Base-by-base conservation (phyloP, 2,329 filamentous ascomycete species). In the Alternaria brassicae region DNA sequence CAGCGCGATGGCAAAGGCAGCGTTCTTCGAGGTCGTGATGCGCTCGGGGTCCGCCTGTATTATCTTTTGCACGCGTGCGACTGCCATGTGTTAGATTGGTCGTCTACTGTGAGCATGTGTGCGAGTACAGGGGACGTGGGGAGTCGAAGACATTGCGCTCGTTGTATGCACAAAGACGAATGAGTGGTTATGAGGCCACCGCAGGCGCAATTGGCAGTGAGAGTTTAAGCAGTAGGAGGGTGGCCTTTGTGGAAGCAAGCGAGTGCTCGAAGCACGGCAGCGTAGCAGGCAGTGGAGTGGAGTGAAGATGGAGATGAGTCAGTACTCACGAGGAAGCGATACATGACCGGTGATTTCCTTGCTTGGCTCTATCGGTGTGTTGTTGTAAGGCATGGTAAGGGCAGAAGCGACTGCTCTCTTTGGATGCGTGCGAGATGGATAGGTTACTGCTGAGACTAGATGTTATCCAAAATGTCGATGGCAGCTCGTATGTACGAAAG, bases 1-100 rank as follows among this genome's bases (percentile, higher is more conserved):
- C 60, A 97, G 85, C 1, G 94, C 93, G 71, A 98, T 96, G 57
- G 94, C 89, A 77, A 98, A 98, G 19, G 93, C 91, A 53, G 94
- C 94, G 73, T 96, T 96, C 78, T 93, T 96, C 45, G 93, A 96
- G 78, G 91, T 87, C 63, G 83, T 84, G 62, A 97, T 91, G 63
- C 97, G 94, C 41, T 91, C 88, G 0, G 72, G 72, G 78, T 99
- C 95, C 58, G 92, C 86, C 48, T 88, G 86, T 61, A 99, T 92
- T 75, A 99, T 97, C 81, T 96, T 97, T 81, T 97, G 97, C 59
- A 99, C 92, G 71, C 95, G 88, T 17, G 95, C 91, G 56, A 98
- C 95, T 98, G 17, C 10, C 3, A 25, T 19, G 10, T 32, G 53
- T 60, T 52, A 61, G 53, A 25, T 9, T 40, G 15, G 9, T 42